Conservation (phyloP, 768 basidiomycete species). For the Suillus brevipes region DNA sequence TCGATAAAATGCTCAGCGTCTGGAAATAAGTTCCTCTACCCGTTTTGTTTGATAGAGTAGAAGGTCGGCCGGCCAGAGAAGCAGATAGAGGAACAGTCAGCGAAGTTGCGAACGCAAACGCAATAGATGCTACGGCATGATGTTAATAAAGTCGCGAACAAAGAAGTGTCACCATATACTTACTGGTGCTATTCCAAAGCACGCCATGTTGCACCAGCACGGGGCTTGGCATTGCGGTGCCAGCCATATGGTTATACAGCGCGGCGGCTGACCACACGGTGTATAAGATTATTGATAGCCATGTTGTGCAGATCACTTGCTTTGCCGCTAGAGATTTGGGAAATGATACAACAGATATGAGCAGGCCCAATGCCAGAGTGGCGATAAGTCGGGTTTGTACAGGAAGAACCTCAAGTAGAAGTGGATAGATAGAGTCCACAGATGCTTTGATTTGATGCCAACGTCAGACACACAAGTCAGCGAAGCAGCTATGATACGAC, state of each 20-base stretch:
- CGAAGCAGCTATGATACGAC: slow-evolving; percentile 26
- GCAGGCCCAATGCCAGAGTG: slow-evolving; percentile 42
- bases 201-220: slow-evolving; percentile 44
- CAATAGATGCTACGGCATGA: slow-evolving; percentile 43
- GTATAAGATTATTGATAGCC: slow-evolving; percentile 60
- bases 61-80: slow-evolving; percentile 47
- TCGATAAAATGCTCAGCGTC: slow-evolving; percentile 51
- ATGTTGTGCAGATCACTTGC: slow-evolving; percentile 54
- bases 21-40: slow-evolving; percentile 57
- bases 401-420: slow-evolving; percentile 40
- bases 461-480: slow-evolving; percentile 14
- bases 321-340: slow-evolving; percentile 56
- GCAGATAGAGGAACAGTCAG: slow-evolving; percentile 67
- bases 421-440: slow-evolving; percentile 49
- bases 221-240: slow-evolving; percentile 38
- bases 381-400: slow-evolving; percentile 40
- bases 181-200: slow-evolving; percentile 68
- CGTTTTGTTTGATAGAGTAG: slow-evolving; percentile 35
- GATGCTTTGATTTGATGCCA: slow-evolving; percentile 43
- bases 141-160: slow-evolving; percentile 25
- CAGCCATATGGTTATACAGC: slow-evolving; percentile 51
- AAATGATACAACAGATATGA: slow-evolving; percentile 52
- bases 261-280: slow-evolving; percentile 59
- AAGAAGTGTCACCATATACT: slow-evolving; percentile 27
- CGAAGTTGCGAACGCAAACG: slow-evolving; percentile 66